phyloP scores from a whole-genome alignment of 148 eudicot species.

The Camellia sinensis region DNA sequence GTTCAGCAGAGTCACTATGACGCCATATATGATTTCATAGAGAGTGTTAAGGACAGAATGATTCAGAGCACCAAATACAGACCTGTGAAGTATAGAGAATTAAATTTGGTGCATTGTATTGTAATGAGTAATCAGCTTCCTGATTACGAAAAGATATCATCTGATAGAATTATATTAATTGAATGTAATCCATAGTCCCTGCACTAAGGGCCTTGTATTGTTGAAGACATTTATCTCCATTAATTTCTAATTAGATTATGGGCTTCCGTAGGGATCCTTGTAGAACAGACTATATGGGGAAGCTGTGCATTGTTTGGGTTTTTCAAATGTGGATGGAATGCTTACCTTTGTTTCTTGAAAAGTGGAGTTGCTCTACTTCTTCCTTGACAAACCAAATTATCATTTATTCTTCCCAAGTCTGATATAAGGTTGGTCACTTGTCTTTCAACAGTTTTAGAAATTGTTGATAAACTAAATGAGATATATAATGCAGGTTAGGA shows the following conservation, averaged over 20 bases:
- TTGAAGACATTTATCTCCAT: not conserved
- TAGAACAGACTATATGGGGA: not conserved
- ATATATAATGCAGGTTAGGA: slow-evolving; percentile 56
- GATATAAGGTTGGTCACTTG: not conserved
- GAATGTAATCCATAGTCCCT: too few species aligned
- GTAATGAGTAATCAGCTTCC: too few species aligned
- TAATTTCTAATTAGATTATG: not conserved
- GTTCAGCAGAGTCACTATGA: too few species aligned
- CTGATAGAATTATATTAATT: too few species aligned
- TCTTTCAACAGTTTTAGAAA: not conserved
- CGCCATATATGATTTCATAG: too few species aligned
- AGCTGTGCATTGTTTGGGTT: too few species aligned
- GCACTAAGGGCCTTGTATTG: not conserved
- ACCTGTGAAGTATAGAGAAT: too few species aligned
- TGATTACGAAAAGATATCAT: too few species aligned
- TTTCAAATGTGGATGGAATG: not conserved
- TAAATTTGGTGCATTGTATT: too few species aligned
- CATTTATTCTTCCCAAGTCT: not conserved
- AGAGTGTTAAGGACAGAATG: too few species aligned
- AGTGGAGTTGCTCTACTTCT: not conserved
- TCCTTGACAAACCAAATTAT: not conserved
- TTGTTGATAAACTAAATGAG: not conserved
- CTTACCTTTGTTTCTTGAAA: not conserved
- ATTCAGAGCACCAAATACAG: too few species aligned
- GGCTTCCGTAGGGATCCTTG: not conserved